These are phyloP conservation scores for Solanum sejunctum DNA, from an alignment of 257 asterid species.

Conservation along the genomic window DNA sequence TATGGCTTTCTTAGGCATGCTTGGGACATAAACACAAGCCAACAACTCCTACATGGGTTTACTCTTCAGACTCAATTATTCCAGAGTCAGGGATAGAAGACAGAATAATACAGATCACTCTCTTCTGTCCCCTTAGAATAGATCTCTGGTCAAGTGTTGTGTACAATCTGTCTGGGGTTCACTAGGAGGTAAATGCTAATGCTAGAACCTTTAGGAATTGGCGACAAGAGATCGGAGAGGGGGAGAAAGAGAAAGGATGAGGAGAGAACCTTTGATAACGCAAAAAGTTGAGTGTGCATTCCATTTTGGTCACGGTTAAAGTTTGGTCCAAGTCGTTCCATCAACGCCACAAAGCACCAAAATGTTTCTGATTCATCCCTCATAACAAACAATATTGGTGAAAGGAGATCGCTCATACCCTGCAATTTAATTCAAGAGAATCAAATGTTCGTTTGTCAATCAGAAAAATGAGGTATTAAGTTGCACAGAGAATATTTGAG, in stretches of 20 bases:
- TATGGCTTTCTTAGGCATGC: background rate
- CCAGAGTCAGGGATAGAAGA: background rate
- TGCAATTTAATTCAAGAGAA: constrained; percentile 16
- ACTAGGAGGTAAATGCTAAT: background rate
- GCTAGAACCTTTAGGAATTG: background rate
- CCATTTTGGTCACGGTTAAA: constrained; percentile 98
- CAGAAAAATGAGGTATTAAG: background rate
- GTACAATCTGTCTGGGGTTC: background rate
- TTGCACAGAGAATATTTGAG: background rate
- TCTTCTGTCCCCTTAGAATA: background rate
- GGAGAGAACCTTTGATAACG: constrained; percentile 69
- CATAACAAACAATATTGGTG: constrained; percentile 89
- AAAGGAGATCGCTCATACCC: constrained; percentile 99
- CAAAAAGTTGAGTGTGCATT: constrained; percentile 97
- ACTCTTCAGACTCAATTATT: background rate
- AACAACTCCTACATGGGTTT: background rate
- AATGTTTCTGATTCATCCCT: constrained; percentile 86
- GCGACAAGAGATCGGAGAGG: background rate
- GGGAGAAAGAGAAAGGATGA: background rate
- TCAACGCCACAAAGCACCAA: constrained; percentile 89
- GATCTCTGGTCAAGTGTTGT: background rate
- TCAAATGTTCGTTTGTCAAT: background rate
- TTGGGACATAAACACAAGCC: background rate
- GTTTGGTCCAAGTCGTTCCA: constrained; percentile 99
- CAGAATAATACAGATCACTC: background rate